Percentiles rank a stretch among this genome's conserved stretches.
These are phyloP conservation scores for Kregervanrija fluxuum DNA, from an alignment of 805 yeast genomes.

Conservation along the genomic window DNA sequence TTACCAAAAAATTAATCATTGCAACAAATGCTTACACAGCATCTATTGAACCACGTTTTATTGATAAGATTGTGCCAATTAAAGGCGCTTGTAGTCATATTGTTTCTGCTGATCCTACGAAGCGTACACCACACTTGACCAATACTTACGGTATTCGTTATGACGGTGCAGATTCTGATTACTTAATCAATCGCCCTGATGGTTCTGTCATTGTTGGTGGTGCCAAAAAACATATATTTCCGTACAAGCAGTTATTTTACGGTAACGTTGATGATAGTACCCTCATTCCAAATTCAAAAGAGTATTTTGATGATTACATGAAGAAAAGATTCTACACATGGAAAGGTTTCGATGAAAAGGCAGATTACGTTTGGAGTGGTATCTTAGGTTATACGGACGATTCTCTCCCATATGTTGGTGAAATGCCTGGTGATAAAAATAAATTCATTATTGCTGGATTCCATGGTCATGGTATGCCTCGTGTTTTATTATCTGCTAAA, in stretches of 20 bases:
- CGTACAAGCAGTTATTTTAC: conserved; percentile 21
- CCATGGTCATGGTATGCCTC: conserved; percentile 47
- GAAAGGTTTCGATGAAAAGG: conserved; percentile 21
- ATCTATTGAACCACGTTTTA: conserved; percentile 20
- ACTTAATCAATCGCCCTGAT: conserved; percentile 31
- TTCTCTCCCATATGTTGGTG: conserved; percentile 37
- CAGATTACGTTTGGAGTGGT: conserved; percentile 35
- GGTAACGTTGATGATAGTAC: conserved; percentile 29
- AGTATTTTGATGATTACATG: conserved; percentile 27
- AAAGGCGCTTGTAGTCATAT: conserved; percentile 29
- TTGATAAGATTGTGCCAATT: conserved; percentile 28
- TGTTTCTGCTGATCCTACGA: conserved; percentile 12
- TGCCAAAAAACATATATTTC: conserved; percentile 19
- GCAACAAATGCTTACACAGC: conserved; percentile 33
- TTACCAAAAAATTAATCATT: conserved; percentile 29
- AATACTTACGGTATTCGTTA: conserved; percentile 28
- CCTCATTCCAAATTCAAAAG: conserved; percentile 20
- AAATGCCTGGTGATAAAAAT: conserved; percentile 23
- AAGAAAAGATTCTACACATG: conserved; percentile 26
- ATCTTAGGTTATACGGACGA: conserved; percentile 40
- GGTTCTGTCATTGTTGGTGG: conserved; percentile 33
- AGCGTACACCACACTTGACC: conserved; percentile 27
- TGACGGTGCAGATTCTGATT: conserved; percentile 23
- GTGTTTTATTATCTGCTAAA: conserved; percentile 34
- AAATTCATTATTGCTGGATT: conserved; percentile 40